Evolutionary conservation across 257 asterid genomes (phyloP), one percentile per base, ranked within the genome.

Genomic region (Solanum raphanifolium): DNA sequence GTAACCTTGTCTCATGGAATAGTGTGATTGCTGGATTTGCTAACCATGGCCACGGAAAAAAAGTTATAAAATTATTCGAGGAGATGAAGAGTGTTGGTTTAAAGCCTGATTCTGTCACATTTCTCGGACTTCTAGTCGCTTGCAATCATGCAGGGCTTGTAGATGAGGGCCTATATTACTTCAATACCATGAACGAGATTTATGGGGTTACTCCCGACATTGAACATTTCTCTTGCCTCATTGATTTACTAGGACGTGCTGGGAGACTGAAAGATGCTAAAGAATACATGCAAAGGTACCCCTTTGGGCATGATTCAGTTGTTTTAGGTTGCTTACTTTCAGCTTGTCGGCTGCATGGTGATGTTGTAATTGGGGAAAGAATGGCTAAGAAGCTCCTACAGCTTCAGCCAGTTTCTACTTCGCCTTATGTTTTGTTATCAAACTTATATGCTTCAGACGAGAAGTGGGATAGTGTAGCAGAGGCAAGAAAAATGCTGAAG

Each of bases 71-170:
- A 23, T 62, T 92, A 81, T 94, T 92, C 31, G 88, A 89, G 76
- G 90, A 92, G 88, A 94, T 95, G 96, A 81, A 23, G 85, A 86
- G 60, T 25, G 82, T n/a, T 3, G 91, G 94, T 16, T n/a, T 91
- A 71, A 88, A 88, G 78, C 98, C 98, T 7, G 96, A 95, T 89
- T 93, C 94, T 20, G 88, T 92, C 48, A 94, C 98, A 25, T 94
- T 92, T 91, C 92, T 92, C 13, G 94, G 90, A 62, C 93, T 95
- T 84, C 88, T 95, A 69, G 90, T 92, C 5, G 96, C 98, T 85
- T 95, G 98, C 91, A 94, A 91, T 88, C 98, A 95, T 69, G 90
- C 92, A 4, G 98, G 98, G 72, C 94, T 94, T 79, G 94, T 90
- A 29, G 84, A 91, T 41, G 94, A 89, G 90, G 98, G 95, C 16